These are phyloP conservation scores for Pestalotiopsis sp. DNA, from an alignment of 2,329 filamentous ascomycete species.

Conservation along the genomic window DNA sequence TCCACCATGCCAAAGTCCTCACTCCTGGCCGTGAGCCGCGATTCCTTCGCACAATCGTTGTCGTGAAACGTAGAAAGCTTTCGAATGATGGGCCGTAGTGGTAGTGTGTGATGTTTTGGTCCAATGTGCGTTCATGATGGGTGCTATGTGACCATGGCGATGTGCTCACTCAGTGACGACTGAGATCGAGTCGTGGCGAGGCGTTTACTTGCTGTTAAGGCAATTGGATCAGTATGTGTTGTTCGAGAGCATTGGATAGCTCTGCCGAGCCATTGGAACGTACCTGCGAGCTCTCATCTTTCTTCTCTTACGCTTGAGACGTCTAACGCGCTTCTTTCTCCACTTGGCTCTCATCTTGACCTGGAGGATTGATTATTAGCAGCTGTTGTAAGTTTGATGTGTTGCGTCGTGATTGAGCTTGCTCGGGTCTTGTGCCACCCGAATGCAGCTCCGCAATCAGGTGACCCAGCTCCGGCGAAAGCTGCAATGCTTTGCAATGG, in stretches of 20 bases:
- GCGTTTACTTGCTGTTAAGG: constrained; percentile 37
- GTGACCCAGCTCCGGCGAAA: neutral
- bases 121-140: constrained; percentile 1
- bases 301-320: constrained; percentile 99
- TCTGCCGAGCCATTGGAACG: constrained; percentile 43
- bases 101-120: constrained; percentile 2
- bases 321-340: constrained; percentile 98
- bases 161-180: constrained; percentile 17
- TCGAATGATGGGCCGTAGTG: neutral
- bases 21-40: neutral
- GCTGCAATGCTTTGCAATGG: neutral
- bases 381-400: neutral
- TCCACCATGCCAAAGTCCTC: constrained; percentile 6
- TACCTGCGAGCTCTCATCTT: constrained; percentile 97
- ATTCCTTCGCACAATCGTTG: neutral
- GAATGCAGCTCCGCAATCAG: neutral
- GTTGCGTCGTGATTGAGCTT: neutral
- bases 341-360: constrained; percentile 87
- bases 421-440: neutral
- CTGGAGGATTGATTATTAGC: constrained; percentile 1
- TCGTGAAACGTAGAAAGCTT: neutral
- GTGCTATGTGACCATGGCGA: constrained; percentile 11
- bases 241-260: neutral
- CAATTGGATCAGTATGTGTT: neutral
- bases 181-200: constrained; percentile 39